Percentiles rank a stretch among this genome's conserved stretches.
Evolutionary conservation across 352 stramenopile species (phyloP).

Genomic region (Globisporangium solare): DNA sequence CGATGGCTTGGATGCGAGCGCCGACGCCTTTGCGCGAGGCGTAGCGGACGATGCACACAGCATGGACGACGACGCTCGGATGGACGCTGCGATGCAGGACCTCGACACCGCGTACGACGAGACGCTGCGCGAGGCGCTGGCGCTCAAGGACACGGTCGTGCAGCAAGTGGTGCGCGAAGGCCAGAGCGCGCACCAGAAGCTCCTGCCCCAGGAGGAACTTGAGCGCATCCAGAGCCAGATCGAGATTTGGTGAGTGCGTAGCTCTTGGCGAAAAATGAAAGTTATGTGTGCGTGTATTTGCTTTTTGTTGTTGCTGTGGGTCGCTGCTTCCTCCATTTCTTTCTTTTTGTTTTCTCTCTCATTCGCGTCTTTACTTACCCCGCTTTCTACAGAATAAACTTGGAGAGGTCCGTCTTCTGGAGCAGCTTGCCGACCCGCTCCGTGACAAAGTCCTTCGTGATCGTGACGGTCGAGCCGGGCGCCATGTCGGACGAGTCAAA

Average conservation of each 20-base stretch:
- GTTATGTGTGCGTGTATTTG: not conserved
- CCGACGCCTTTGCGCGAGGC: conserved; percentile 22
- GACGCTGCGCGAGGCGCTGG: conserved; percentile 25
- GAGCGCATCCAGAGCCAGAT: conserved; percentile 73
- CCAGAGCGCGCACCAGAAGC: conserved; percentile 30
- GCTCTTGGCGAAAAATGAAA: no score
- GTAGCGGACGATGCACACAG: conserved; percentile 9
- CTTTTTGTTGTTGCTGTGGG: no score
- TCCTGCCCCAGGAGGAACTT: conserved; percentile 65
- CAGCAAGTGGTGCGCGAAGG: conserved; percentile 45
- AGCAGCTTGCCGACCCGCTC: conserved; percentile 93
- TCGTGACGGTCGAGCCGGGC: conserved; percentile 73
- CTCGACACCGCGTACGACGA: conserved; percentile 46
- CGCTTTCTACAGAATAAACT: conserved; percentile 95
- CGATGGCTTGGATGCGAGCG: conserved; percentile 30
- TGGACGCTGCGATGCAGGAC: conserved; percentile 44
- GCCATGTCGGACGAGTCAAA: conserved; percentile 96
- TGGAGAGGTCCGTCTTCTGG: conserved; percentile 95
- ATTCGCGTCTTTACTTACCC: conserved; percentile 4
- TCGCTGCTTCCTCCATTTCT: not conserved
- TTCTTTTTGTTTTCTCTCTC: not conserved
- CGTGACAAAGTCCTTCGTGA: conserved; percentile 94
- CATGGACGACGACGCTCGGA: conserved; percentile 27
- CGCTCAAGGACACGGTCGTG: conserved; percentile 37
- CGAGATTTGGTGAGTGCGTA: conserved; percentile 86